Evolutionary conservation across 2,329 filamentous ascomycete genomes (phyloP).

Genomic region (Scytalidium lignicola): DNA sequence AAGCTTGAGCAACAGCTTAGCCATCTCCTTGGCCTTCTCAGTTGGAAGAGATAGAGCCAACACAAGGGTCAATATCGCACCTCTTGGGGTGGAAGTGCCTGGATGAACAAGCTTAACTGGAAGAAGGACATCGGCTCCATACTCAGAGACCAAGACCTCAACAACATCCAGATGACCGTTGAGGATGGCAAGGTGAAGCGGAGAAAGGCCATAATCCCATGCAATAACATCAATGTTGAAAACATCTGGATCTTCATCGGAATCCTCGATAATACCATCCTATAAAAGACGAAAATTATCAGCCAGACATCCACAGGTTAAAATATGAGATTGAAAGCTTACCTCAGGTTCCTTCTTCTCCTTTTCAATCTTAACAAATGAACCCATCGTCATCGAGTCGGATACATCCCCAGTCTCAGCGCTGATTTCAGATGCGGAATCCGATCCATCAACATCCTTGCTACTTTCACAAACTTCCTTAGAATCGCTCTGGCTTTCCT

Average conservation of each 20-base stretch:
- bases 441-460: slow-evolving; percentile 23
- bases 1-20: slow-evolving; percentile 57
- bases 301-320: slow-evolving; percentile 38
- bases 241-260: slow-evolving; percentile 67
- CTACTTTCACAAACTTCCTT: slow-evolving; percentile 26
- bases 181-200: slow-evolving; percentile 74
- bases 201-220: slow-evolving; percentile 71
- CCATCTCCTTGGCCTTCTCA: slow-evolving; percentile 61
- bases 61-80: slow-evolving; percentile 63
- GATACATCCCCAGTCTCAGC: slow-evolving; percentile 18
- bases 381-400: slow-evolving; percentile 58
- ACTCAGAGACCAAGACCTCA: slow-evolving; percentile 63
- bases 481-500: slow-evolving; percentile 11
- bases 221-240: slow-evolving; percentile 74
- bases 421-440: slow-evolving; percentile 27
- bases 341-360: slow-evolving; percentile 37
- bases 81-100: slow-evolving; percentile 35
- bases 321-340: slow-evolving; percentile 60
- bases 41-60: slow-evolving; percentile 61
- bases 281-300: slow-evolving; percentile 23
- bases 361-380: slow-evolving; percentile 63
- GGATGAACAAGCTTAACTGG: slow-evolving; percentile 44
- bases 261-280: slow-evolving; percentile 46
- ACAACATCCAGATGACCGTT: slow-evolving; percentile 67
- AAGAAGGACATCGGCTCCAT: slow-evolving; percentile 71